Evolutionary conservation across 352 stramenopile genomes (phyloP).

Genomic region (Phytopythium chamaehyphon): DNA sequence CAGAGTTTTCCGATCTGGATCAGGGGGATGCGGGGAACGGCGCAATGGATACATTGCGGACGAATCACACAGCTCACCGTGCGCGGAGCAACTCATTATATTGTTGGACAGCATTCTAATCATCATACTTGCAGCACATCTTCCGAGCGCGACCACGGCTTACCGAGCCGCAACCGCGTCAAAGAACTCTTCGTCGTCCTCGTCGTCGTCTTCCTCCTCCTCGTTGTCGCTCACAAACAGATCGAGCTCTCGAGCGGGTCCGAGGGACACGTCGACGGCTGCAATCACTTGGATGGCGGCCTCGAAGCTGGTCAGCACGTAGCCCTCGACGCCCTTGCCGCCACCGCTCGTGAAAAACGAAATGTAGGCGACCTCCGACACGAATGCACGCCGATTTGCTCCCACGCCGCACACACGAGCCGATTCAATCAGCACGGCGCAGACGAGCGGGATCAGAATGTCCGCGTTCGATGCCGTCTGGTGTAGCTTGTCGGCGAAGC

Average conservation of each 20-base stretch:
- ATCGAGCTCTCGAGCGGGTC: slow-evolving; percentile 49
- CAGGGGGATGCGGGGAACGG: too few species aligned
- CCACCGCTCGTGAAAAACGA: slow-evolving; percentile 74
- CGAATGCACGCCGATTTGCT: slow-evolving; percentile 29
- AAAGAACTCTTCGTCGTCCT: slow-evolving; percentile 52
- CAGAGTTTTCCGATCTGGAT: too few species aligned
- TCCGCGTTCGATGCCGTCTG: slow-evolving; percentile 60
- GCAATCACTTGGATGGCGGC: slow-evolving; percentile 64
- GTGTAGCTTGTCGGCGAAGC: slow-evolving; percentile 60
- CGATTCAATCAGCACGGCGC: slow-evolving; percentile 50
- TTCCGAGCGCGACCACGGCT: background rate
- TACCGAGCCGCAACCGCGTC: slow-evolving; percentile 29
- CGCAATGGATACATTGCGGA: too few species aligned
- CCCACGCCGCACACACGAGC: slow-evolving; percentile 13
- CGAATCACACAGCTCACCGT: too few species aligned
- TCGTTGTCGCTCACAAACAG: slow-evolving; percentile 42
- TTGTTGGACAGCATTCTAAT: too few species aligned
- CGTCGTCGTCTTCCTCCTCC: slow-evolving; percentile 17
- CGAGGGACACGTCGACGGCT: slow-evolving; percentile 51
- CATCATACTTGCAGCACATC: background rate
- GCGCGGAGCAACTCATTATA: too few species aligned
- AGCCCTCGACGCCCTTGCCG: slow-evolving; percentile 71
- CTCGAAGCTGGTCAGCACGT: slow-evolving; percentile 75
- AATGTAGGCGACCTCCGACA: slow-evolving; percentile 70
- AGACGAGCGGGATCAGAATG: slow-evolving; percentile 69